phyloP scores from a whole-genome alignment of 2,329 filamentous ascomycete genomes.

The Metarhizium robertsii region DNA sequence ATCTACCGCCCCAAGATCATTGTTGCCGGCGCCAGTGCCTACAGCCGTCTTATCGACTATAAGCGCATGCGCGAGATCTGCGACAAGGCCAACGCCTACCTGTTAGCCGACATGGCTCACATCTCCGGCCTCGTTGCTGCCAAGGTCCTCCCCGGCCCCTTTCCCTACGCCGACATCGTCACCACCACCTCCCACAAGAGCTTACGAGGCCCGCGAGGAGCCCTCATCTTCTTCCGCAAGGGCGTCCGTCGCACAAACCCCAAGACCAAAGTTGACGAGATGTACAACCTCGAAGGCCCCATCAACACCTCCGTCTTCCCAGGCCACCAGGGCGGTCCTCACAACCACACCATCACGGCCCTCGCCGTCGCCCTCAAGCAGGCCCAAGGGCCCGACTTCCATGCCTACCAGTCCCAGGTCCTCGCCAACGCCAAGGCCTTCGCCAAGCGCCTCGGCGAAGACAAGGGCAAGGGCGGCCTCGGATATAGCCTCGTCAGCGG shows the following conservation, averaged over 20 bases:
- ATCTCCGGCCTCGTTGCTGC: slow-evolving; percentile 91
- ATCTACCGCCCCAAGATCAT: slow-evolving; percentile 94
- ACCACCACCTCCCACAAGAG: slow-evolving; percentile 99
- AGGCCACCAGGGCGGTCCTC: slow-evolving; percentile 92
- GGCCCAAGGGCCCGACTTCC: slow-evolving; percentile 81
- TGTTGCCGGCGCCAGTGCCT: slow-evolving; percentile 88
- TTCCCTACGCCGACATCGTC: slow-evolving; percentile 83
- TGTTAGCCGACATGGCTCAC: slow-evolving; percentile 94
- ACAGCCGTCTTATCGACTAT: slow-evolving; percentile 95
- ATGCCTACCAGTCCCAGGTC: slow-evolving; percentile 83
- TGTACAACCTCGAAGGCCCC: slow-evolving; percentile 84
- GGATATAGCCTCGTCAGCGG: slow-evolving; percentile 87
- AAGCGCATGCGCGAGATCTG: slow-evolving; percentile 82
- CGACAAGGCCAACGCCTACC: slow-evolving; percentile 85
- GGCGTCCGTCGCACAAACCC: slow-evolving; percentile 74
- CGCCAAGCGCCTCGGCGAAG: slow-evolving; percentile 54
- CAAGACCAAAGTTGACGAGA: slow-evolving; percentile 76
- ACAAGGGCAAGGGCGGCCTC: slow-evolving; percentile 66
- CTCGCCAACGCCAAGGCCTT: slow-evolving; percentile 86
- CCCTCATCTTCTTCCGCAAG: slow-evolving; percentile 97
- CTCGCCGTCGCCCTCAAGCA: slow-evolving; percentile 92
- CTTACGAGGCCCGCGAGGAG: slow-evolving; percentile 84
- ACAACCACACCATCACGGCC: slow-evolving; percentile 98
- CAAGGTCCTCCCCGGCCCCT: slow-evolving; percentile 83
- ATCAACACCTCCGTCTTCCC: slow-evolving; percentile 98